Base-by-base conservation (phyloP, 768 basidiomycete genomes). In the Sarcodon sp. region DNA sequence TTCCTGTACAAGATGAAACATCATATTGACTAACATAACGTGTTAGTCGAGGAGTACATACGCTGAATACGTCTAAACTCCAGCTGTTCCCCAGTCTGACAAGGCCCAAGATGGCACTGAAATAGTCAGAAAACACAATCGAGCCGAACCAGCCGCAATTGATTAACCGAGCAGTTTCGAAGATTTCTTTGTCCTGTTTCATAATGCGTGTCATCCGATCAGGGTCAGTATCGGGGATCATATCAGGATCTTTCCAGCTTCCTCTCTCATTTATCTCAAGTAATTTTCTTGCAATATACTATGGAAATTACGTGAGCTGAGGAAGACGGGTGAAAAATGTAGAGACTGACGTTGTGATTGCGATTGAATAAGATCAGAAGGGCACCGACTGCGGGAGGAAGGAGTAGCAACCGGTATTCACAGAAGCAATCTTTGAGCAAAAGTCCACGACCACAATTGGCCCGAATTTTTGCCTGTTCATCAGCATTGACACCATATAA, bases 321-420 rank as follows among this genome's bases (percentile, higher is more conserved):
- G 38, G 35, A 41, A 13, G 32, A 3, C 4, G 1, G n/a, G 15
- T 31, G 39, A 47, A 6, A 46, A 39, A 1, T 47, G 45, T 37
- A 47, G 33, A 13, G 10, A 63, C 80, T 52, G 53, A 88, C 87
- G 56, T 87, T 91, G 58, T 91, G 88, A 52, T 91, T 91, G n/a
- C 88, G 74, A 57, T 72, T 87, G 71, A 90, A 91, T n/a, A 88
- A 59, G n/a, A 90, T 73, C 16, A 91, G 70, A n/a, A 90, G 60
- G 4, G 72, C 77, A 50, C 81, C 78, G 46, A 80, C 77, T 1
- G 78, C 79, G 0, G 87, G 87, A 1, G 88, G 88, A n/a, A 90
- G 75, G 7, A 87, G 68, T 16, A 88, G 66, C 4, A 91, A 65
- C 35, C 88, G 69, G 51, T 88, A 81, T 58, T 91, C 89, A 0